A percentile compares a stretch with the other conserved stretches of the same genome.
These are phyloP conservation scores for Hypoxylon sp. DNA, from an alignment of 2,329 filamentous ascomycete species.

Conservation along the genomic window DNA sequence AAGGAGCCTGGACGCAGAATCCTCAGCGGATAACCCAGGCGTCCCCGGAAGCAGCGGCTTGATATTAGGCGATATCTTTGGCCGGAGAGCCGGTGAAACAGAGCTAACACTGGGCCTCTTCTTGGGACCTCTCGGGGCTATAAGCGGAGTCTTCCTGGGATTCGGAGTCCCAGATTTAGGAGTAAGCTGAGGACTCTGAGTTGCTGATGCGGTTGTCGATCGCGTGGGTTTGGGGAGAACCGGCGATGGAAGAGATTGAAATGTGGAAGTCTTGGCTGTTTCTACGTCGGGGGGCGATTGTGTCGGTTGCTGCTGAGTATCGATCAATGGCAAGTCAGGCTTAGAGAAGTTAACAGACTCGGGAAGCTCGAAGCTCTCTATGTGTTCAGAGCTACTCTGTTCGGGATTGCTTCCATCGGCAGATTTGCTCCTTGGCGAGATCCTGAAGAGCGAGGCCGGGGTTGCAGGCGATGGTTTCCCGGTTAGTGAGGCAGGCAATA, in stretches of 20 bases:
- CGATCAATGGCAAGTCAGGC: constrained; percentile 64
- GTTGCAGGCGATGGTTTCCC: constrained; percentile 78
- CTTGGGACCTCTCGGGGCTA: constrained; percentile 71
- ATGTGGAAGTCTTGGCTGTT: constrained; percentile 66
- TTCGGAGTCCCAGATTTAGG: constrained; percentile 64
- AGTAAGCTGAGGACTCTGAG: constrained; percentile 75
- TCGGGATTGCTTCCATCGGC: constrained; percentile 60
- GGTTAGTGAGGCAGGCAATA: constrained; percentile 50
- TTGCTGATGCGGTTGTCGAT: constrained; percentile 64
- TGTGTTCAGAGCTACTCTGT: constrained; percentile 65
- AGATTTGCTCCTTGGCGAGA: constrained; percentile 70
- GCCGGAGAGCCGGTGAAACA: constrained; percentile 86
- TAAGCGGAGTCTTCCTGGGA: constrained; percentile 68
- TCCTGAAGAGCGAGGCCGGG: constrained; percentile 88
- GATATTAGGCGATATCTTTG: constrained; percentile 93
- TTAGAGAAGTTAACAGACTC: constrained; percentile 73
- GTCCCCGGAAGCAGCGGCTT: constrained; percentile 85
- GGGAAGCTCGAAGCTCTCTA: constrained; percentile 76
- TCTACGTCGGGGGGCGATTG: constrained; percentile 58
- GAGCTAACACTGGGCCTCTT: constrained; percentile 81
- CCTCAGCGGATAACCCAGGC: constrained; percentile 68
- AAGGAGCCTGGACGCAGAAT: constrained; percentile 79
- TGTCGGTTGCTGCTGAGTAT: constrained; percentile 66
- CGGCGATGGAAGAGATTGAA: constrained; percentile 67
- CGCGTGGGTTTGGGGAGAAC: constrained; percentile 59